A percentile compares a stretch with the other conserved stretches of the same genome.
Evolutionary conservation across 2,329 filamentous ascomycete genomes (phyloP).

Genomic region (Aspergillus persii): DNA sequence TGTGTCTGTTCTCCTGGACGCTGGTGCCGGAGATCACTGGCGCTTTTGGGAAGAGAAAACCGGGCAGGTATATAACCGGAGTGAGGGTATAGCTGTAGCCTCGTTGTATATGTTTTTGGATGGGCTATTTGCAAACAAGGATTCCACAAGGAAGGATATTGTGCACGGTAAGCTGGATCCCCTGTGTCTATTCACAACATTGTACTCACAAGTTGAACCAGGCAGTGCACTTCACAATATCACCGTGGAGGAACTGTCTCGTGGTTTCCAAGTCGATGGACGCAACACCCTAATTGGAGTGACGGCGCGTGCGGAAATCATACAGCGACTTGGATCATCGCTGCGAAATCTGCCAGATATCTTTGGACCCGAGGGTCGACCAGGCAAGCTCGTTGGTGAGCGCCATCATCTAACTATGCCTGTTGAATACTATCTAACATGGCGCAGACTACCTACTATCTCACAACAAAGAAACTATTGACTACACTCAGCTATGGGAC

Average conservation of each 20-base stretch:
- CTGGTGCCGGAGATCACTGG: slow-evolving; percentile 54
- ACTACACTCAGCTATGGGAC: slow-evolving; percentile 45
- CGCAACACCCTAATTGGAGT: slow-evolving; percentile 50
- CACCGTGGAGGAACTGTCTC: slow-evolving; percentile 32
- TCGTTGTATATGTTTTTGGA: slow-evolving; percentile 51
- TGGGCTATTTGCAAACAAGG: slow-evolving; percentile 34
- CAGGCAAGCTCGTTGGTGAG: slow-evolving; percentile 51
- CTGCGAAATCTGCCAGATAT: slow-evolving; percentile 38
- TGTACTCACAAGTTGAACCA: not conserved
- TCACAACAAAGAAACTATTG: slow-evolving; percentile 25
- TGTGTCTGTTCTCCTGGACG: slow-evolving; percentile 59
- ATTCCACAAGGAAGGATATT: slow-evolving; percentile 9
- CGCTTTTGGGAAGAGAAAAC: slow-evolving; percentile 42
- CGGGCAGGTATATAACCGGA: slow-evolving; percentile 39
- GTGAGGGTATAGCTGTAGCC: slow-evolving; percentile 54
- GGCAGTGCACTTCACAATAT: slow-evolving; percentile 24
- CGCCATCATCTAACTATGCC: not conserved
- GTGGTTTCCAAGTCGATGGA: slow-evolving; percentile 45
- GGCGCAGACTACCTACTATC: slow-evolving; percentile 42
- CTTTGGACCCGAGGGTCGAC: slow-evolving; percentile 45
- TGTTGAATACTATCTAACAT: not conserved
- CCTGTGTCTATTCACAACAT: not conserved
- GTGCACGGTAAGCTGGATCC: slow-evolving; percentile 1
- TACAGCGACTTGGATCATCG: slow-evolving; percentile 45
- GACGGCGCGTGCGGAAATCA: slow-evolving; percentile 41